These are phyloP conservation scores for Globisporangium apiculatum DNA, from an alignment of 352 stramenopile genomes.

Conservation along the genomic window DNA sequence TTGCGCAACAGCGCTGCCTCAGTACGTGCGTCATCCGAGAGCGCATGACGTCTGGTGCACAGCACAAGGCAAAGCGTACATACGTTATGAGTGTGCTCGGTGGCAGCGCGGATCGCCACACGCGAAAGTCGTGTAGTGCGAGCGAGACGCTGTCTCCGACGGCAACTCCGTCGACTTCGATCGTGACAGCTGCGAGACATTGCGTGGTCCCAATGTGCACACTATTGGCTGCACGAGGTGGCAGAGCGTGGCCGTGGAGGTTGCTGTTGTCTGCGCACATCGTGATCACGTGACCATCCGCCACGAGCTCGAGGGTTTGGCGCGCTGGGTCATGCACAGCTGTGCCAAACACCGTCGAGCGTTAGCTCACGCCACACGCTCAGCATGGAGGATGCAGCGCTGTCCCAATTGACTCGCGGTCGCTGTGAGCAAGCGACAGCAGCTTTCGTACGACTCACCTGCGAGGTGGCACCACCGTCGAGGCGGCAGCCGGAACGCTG, in stretches of 20 bases:
- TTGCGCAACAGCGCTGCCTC: neutral
- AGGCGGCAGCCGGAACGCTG: neutral
- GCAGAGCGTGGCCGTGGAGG: too few relatives aligned
- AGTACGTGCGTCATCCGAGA: too few relatives aligned
- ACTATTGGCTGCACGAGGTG: too few relatives aligned
- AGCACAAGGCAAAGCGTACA: too few relatives aligned
- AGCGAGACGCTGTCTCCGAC: neutral
- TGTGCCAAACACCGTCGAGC: neutral
- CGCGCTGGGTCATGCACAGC: neutral
- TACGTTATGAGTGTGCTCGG: constrained; percentile 2
- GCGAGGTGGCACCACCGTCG: constrained; percentile 15
- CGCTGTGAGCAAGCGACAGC: too few relatives aligned
- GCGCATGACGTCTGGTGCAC: too few relatives aligned
- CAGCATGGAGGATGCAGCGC: neutral
- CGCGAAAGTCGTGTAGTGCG: constrained; percentile 14
- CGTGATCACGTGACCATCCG: neutral
- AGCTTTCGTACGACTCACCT: neutral
- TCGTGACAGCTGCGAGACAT: too few relatives aligned
- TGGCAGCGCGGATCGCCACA: constrained; percentile 6
- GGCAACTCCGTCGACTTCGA: too few relatives aligned
- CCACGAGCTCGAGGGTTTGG: neutral
- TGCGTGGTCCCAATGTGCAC: too few relatives aligned
- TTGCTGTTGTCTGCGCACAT: neutral
- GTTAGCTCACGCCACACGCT: neutral
- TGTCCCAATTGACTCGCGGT: neutral